Evolutionary conservation across 129 eudicot genomes (phyloP), one percentile per base, ranked within the genome.

Genomic region (Helianthus tuberosus): DNA sequence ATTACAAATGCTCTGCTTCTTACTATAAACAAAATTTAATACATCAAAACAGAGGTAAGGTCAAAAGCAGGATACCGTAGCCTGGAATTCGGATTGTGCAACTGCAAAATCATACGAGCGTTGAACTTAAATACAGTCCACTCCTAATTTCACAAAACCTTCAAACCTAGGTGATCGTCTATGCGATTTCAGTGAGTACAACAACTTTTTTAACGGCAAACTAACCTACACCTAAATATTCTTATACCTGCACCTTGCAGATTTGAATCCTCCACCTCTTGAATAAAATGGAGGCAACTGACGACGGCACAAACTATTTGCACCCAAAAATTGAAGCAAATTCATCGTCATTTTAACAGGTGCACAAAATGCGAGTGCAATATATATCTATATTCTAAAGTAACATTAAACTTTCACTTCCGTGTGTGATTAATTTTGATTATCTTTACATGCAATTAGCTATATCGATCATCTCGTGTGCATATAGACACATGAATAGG

Each of bases 71-170:
- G 32, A 29, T 46, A 49, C 72, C 72, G 25, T 23, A 20, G 8
- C 17, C 6, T 67, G 39, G 14, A 72, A 49, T 13, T 32, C 1
- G 29, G n/a, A 32, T 52, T 52, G 35, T 35, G 58, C 60, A 60
- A 46, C 16, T 35, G 58, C 60, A 60, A 46, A 73, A 47, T 47
- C 49, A 47, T 36, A 27, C 6, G 12, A 20, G 6, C 2, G 29
- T 58, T 27, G 8, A 73, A 47, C 61, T 62, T 25, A 63, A 47
- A 35, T 15, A 72, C 50, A 20, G 48, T 46, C 47, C 59, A 59
- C 67, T 73, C 29, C 50, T 36, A 61, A 32, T n/a, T 46, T 47
- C 77, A 73, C 32, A 46, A 71, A 20, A 71, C 23, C 36, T 67
- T 32, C 8, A 46, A 41, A 46, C 41, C 67, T 71, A 32, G 8